Base-by-base conservation (phyloP, 768 basidiomycete species). In the Galerina sulciceps region DNA sequence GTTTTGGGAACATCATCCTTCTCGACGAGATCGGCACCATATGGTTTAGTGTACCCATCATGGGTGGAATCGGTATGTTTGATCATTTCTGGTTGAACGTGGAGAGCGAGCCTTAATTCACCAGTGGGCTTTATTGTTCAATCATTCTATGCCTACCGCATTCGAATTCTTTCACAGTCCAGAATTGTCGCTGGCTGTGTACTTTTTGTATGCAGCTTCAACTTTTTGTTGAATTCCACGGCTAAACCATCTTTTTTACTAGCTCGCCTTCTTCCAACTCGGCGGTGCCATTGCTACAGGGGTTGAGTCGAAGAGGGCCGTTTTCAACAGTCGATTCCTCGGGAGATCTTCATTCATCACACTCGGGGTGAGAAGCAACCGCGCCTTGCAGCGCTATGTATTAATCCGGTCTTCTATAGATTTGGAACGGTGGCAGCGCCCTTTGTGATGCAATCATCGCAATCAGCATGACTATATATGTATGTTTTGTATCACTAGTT, bases 131-230 rank as follows among this genome's bases (percentile, higher is more conserved):
- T 71, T 43, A 61, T 69, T 17, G 70, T 72, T 10, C 71, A 73
- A 53, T 53, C 63, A 23, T 67, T 69, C 23, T 75, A 71, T 64
- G 71, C 72, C 22, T 69, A 71, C 52, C 69, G 73, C n/a, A 71
- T 75, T 37, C 37, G 53, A 42, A 35, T 42, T 13, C n/a, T n/a
- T 13, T 46, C 18, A 38, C 23, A 48, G 18, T 14, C 23, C 10
- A 17, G 34, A 14, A 14, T 37, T 10, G 14, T 18, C 11, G 22
- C n/a, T 22, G 17, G 26, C 4, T 31, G 26, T 31, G 26, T 31
- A 31, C 26, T 31, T 31, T 31, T 31, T 31, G 26, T 31, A 31
- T 31, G 26, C 8, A 31, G 5, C 26, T 31, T 8, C 4, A 31
- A 31, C 26, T 31, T 8, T 8, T 31, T 31, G 5, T 31, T 31